phyloP scores from a whole-genome alignment of 441 rosid genomes.

The Populus trichocarpa region DNA sequence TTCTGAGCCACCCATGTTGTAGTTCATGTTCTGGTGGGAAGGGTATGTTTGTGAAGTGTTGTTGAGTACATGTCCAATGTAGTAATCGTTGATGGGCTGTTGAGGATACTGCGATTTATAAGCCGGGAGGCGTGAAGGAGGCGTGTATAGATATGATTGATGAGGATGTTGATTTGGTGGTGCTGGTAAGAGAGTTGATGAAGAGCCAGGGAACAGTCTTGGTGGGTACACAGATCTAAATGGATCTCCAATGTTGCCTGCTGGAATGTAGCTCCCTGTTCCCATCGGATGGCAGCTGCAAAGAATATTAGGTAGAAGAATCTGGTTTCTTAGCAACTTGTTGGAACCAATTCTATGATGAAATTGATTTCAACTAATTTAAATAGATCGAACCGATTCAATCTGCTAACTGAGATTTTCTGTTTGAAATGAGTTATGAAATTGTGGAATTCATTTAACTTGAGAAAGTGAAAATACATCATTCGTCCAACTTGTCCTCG shows the following conservation, averaged over 20 bases:
- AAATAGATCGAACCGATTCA: too few relatives aligned
- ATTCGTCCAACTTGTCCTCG: too few relatives aligned
- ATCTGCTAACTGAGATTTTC: too few relatives aligned
- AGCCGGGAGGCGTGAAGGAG: conserved; percentile 38
- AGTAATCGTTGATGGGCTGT: conserved; percentile 46
- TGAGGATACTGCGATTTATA: conserved; percentile 42
- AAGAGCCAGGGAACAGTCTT: conserved; percentile 44
- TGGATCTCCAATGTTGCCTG: conserved; percentile 46
- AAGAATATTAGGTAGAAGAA: background rate
- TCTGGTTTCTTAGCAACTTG: background rate
- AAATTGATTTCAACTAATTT: too few relatives aligned
- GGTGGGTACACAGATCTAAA: conserved; percentile 56
- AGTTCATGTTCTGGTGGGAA: conserved; percentile 30
- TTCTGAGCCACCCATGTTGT: conserved; percentile 26
- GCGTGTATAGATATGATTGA: conserved; percentile 44
- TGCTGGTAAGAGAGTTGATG: conserved; percentile 34
- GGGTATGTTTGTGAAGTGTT: conserved; percentile 38
- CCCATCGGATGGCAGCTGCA: conserved; percentile 45
- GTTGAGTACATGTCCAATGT: conserved; percentile 51
- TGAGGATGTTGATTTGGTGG: conserved; percentile 27
- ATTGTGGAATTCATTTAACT: too few relatives aligned
- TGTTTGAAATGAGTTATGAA: too few relatives aligned
- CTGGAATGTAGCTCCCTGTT: conserved; percentile 45
- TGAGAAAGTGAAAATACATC: too few relatives aligned
- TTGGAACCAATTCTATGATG: too few relatives aligned